Percentiles rank a stretch among this genome's conserved stretches.
These are phyloP conservation scores for Climacium dendroides DNA, from an alignment of 225 moss, liverwort and hornwort genomes.

Conservation along the genomic window DNA sequence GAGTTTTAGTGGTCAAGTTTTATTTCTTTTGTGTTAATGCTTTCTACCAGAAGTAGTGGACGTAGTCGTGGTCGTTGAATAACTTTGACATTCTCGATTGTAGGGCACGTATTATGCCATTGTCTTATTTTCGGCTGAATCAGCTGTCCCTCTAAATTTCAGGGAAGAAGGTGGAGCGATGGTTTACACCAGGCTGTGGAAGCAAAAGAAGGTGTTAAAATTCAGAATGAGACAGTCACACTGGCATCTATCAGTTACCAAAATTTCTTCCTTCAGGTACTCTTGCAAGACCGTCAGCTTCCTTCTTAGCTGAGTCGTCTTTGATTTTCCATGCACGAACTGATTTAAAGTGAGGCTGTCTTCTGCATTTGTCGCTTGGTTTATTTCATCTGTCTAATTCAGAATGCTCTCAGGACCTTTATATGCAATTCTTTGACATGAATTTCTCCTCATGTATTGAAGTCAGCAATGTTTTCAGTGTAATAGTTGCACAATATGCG, in stretches of 20 bases:
- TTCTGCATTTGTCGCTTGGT: background rate
- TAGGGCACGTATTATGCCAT: background rate
- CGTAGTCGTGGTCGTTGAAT: background rate
- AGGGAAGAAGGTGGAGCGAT: constrained; percentile 96
- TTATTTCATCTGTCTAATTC: background rate
- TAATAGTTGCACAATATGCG: background rate
- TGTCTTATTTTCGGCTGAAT: background rate
- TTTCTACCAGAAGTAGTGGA: background rate
- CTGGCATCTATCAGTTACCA: constrained; percentile 95
- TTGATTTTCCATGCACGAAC: background rate
- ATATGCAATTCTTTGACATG: background rate
- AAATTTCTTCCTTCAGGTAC: constrained; percentile 87
- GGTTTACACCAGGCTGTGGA: constrained; percentile 97
- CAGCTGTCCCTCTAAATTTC: background rate
- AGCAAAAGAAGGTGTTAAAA: constrained; percentile 83
- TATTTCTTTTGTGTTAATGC: background rate
- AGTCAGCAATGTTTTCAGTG: background rate
- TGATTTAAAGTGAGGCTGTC: background rate
- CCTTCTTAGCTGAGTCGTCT: background rate
- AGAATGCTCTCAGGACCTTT: background rate
- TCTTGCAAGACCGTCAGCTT: background rate
- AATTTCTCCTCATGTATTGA: background rate
- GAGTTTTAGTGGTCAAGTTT: background rate
- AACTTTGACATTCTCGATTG: background rate
- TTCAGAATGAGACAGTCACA: constrained; percentile 95